A percentile compares a stretch with the other conserved stretches of the same genome.
Evolutionary conservation across 75 land plant genomes (phyloP).

Genomic region (Selaginella moellendorffii): DNA sequence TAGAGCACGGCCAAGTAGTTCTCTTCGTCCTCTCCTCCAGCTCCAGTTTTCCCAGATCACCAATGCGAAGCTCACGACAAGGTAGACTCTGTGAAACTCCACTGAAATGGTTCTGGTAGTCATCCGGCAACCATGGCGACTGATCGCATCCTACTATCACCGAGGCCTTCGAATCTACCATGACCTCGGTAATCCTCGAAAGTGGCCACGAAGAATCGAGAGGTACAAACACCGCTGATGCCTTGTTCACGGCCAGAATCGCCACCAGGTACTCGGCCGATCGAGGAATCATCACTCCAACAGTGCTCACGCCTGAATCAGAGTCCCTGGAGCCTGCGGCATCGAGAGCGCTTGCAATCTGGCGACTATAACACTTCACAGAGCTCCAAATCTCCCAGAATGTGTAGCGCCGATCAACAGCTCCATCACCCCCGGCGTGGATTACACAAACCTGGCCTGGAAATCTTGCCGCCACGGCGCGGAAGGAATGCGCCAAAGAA

Average conservation of each 20-base stretch:
- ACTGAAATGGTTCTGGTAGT: background rate
- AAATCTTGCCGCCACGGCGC: too few relatives aligned
- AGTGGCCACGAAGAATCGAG: slow-evolving; percentile 66
- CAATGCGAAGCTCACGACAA: background rate
- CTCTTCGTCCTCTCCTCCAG: background rate
- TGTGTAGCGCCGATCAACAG: too few relatives aligned
- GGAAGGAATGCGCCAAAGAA: too few relatives aligned
- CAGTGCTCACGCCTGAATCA: too few relatives aligned
- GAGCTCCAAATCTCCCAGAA: too few relatives aligned
- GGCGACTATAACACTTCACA: too few relatives aligned
- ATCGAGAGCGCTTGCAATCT: too few relatives aligned
- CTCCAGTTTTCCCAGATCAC: too few relatives aligned
- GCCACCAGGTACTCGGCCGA: slow-evolving; percentile 60
- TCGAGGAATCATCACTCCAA: slow-evolving; percentile 46
- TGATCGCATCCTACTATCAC: slow-evolving; percentile 25
- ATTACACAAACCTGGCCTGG: too few relatives aligned
- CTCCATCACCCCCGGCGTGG: too few relatives aligned
- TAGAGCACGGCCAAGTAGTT: background rate
- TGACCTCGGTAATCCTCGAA: slow-evolving; percentile 27
- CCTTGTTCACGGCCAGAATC: slow-evolving; percentile 45
- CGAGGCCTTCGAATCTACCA: slow-evolving; percentile 27
- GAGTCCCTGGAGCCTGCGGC: too few relatives aligned
- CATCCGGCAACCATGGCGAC: background rate
- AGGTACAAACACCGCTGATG: slow-evolving; percentile 59
- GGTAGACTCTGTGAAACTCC: background rate